phyloP scores from a whole-genome alignment of 495 filamentous ascomycete genomes.

The Massariosphaeria phaeospora region DNA sequence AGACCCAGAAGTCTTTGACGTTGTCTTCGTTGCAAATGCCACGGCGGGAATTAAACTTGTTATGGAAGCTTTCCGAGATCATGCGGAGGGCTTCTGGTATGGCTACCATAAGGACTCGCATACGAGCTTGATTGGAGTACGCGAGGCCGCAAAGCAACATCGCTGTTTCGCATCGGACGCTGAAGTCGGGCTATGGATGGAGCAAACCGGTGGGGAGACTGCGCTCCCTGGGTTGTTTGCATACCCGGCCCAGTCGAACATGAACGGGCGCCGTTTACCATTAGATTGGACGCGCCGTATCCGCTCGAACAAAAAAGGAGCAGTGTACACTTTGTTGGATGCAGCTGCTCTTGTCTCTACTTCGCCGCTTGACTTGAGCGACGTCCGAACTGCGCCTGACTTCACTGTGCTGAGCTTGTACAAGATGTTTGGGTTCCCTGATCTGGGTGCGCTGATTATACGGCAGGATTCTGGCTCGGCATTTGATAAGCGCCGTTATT shows the following conservation, averaged over 20 bases:
- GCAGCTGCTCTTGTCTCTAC: constrained; percentile 82
- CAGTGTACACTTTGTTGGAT: constrained; percentile 74
- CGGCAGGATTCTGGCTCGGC: constrained; percentile 61
- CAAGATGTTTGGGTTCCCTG: constrained; percentile 95
- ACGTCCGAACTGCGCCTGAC: constrained; percentile 62
- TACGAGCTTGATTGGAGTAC: constrained; percentile 79
- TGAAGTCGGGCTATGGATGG: constrained; percentile 63
- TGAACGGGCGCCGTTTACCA: constrained; percentile 79
- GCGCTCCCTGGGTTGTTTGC: constrained; percentile 55
- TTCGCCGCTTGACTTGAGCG: constrained; percentile 64
- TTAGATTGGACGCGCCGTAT: constrained; percentile 60
- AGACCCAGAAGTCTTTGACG: constrained; percentile 74
- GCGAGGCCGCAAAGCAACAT: constrained; percentile 61
- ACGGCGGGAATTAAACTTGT: constrained; percentile 89
- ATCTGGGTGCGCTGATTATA: constrained; percentile 83
- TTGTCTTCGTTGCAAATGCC: constrained; percentile 89
- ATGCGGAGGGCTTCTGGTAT: constrained; percentile 67
- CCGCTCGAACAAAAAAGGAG: constrained; percentile 38
- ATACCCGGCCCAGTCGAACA: constrained; percentile 88
- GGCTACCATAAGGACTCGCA: constrained; percentile 80
- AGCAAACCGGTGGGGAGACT: constrained; percentile 21
- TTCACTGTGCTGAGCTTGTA: constrained; percentile 90
- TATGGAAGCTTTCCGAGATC: constrained; percentile 63
- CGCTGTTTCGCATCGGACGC: constrained; percentile 62
- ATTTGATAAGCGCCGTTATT: constrained; percentile 66